phyloP scores from a whole-genome alignment of 2,329 filamentous ascomycete species.

The Neofusicoccum cordaticola region DNA sequence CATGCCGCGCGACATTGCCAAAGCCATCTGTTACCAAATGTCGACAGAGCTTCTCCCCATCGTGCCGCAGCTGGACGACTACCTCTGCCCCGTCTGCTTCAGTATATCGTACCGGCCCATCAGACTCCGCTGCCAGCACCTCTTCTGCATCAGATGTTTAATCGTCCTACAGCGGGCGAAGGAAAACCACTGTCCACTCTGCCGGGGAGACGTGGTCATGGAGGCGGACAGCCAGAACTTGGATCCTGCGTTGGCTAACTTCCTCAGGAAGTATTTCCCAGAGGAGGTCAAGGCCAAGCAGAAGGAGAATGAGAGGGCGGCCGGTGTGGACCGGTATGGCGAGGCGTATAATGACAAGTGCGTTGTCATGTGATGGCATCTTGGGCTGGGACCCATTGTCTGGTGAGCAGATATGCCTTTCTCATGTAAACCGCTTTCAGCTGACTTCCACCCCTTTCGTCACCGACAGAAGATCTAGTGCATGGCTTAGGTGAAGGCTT shows the following conservation, averaged over 20 bases:
- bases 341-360: slow-evolving; percentile 62
- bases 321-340: slow-evolving; percentile 71
- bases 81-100: slow-evolving; percentile 77
- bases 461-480: too few species aligned
- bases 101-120: slow-evolving; percentile 78
- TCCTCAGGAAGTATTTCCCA: slow-evolving; percentile 73
- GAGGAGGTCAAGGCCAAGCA: slow-evolving; percentile 63
- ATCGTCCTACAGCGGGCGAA: slow-evolving; percentile 72
- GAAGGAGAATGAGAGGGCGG: slow-evolving; percentile 69
- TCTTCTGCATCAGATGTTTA: slow-evolving; percentile 82
- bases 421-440: too few species aligned
- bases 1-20: slow-evolving; percentile 66
- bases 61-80: slow-evolving; percentile 81
- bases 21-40: slow-evolving; percentile 72
- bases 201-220: slow-evolving; percentile 69
- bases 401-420: background rate
- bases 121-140: slow-evolving; percentile 69
- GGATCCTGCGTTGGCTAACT: slow-evolving; percentile 65
- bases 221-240: slow-evolving; percentile 62
- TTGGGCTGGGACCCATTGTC: too few species aligned
- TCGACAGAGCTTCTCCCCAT: slow-evolving; percentile 68
- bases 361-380: slow-evolving; percentile 52
- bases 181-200: slow-evolving; percentile 71
- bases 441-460: too few species aligned
- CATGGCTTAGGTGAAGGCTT: too few species aligned